Evolutionary conservation across 768 basidiomycete species (phyloP), one percentile per base, ranked within the genome.

Genomic region (Tricholoma bakamatsutake): DNA sequence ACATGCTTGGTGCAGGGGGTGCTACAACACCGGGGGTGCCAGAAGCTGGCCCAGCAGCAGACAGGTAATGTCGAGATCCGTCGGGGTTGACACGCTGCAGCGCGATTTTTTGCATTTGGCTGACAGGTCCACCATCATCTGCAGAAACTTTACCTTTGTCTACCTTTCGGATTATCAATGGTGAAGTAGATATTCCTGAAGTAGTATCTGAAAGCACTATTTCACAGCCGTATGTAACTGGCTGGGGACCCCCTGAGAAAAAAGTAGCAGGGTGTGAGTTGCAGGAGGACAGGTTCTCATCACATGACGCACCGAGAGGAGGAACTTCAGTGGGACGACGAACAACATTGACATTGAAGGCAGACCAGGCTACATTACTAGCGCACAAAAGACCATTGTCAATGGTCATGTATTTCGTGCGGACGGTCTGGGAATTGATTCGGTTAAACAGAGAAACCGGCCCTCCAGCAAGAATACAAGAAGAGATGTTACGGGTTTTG

Each of bases 371-470:
- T 60, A 90, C 77, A 67, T 93, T 93, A 70, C 88, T 92, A n/a
- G 93, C 90, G 72, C 88, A 88, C 56, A 93, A 74, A 65, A 86
- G 84, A 51, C 81, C 84, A 62, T 85, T 82, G 62, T 95, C 92
- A 67, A 95, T 87, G 53, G 90, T 91, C 90, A 98, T 93, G 71
- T 95, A 98, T 76, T 96, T 96, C 55, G 94, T 97, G 66, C 94
- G 87, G 57, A 96, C 93, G 37, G 94, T 93, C 73, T 98, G 94
- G 12, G 90, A 91, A 72, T 96, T 94, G 79, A 98, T 93, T 65
- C 94, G 88, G 69, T 94, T 93, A 80, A 94, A 96, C 47, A 98
- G 81, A 52, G 92, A 91, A 50, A 98, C 90, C 34, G 92, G 88
- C 18, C 91, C 89, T 48, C 90, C 88, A 28, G 87, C 88, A 53